phyloP scores from a whole-genome alignment of 225 moss, liverwort and hornwort genomes.

The Antitrichia curtipendula region DNA sequence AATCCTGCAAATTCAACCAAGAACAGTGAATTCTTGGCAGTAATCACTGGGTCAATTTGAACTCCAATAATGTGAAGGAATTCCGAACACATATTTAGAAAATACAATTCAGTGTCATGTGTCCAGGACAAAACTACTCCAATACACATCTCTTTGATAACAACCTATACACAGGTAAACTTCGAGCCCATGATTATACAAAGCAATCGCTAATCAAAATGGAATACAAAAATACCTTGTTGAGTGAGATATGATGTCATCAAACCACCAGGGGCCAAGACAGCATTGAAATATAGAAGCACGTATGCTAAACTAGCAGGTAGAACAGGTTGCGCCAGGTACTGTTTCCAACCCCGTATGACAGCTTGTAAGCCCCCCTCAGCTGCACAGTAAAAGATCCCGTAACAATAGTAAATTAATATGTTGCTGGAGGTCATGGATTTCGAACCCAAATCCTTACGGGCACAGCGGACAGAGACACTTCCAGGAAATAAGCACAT shows the following conservation, averaged over 20 bases:
- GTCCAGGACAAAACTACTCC: neutral
- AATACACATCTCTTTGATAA: neutral
- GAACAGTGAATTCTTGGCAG: neutral
- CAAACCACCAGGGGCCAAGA: slow-evolving; percentile 46
- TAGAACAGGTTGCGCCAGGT: slow-evolving; percentile 63
- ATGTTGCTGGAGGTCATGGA: neutral
- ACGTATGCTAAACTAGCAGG: slow-evolving; percentile 80
- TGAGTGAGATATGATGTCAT: slow-evolving; percentile 65
- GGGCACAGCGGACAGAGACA: neutral
- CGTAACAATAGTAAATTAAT: neutral
- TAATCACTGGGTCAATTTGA: neutral
- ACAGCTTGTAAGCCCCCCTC: slow-evolving; percentile 44
- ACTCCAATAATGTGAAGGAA: neutral
- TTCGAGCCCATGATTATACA: neutral
- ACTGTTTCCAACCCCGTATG: slow-evolving; percentile 64
- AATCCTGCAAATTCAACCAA: slow-evolving; percentile 25
- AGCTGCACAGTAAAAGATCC: slow-evolving; percentile 6
- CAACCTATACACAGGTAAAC: neutral
- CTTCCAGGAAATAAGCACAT: neutral
- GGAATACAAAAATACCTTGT: slow-evolving; percentile 26
- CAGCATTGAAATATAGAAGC: slow-evolving; percentile 70
- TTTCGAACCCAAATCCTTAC: neutral
- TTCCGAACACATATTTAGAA: neutral
- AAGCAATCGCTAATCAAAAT: neutral
- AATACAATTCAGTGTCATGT: neutral